Evolutionary conservation across 1,284 basidiomycete species (phyloP).

Genomic region (Fomitopsis betulina): DNA sequence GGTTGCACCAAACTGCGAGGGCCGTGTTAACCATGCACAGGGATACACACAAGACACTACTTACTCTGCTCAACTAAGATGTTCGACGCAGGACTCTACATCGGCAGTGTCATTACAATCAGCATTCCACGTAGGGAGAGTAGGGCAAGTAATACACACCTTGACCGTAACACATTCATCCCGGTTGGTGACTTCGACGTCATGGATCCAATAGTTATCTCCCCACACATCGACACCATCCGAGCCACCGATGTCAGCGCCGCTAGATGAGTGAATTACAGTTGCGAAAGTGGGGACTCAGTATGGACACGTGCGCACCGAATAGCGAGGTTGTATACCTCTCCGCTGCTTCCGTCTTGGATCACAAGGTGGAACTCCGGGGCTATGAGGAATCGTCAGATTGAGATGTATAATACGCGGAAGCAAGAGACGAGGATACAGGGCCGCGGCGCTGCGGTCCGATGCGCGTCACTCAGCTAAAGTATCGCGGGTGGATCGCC

Average conservation of each 20-base stretch:
- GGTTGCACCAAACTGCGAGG: conserved; percentile 32
- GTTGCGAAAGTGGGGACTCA: no score
- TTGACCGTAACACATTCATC: conserved; percentile 36
- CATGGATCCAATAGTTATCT: conserved; percentile 32
- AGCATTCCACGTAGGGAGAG: no score
- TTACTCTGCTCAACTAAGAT: conserved; percentile 29
- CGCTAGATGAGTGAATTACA: not conserved
- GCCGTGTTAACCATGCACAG: no score
- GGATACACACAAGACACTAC: not conserved
- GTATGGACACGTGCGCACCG: conserved; percentile 17
- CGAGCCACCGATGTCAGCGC: conserved; percentile 30
- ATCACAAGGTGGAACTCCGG: conserved; percentile 35
- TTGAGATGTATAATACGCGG: not conserved
- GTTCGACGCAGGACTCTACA: conserved; percentile 23
- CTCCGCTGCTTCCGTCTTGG: conserved; percentile 28
- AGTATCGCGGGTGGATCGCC: no score
- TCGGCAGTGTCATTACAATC: not conserved
- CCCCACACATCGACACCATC: conserved; percentile 34
- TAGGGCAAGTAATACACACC: conserved; percentile 5
- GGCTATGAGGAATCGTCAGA: conserved; percentile 12
- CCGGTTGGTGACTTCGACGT: conserved; percentile 34
- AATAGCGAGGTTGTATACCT: conserved; percentile 34
- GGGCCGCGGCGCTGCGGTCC: no score
- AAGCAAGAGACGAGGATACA: not conserved
- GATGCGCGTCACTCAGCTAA: no score